phyloP scores from a whole-genome alignment of 371 early-diverging fungal genomes.

The Actinomucor elegans region DNA sequence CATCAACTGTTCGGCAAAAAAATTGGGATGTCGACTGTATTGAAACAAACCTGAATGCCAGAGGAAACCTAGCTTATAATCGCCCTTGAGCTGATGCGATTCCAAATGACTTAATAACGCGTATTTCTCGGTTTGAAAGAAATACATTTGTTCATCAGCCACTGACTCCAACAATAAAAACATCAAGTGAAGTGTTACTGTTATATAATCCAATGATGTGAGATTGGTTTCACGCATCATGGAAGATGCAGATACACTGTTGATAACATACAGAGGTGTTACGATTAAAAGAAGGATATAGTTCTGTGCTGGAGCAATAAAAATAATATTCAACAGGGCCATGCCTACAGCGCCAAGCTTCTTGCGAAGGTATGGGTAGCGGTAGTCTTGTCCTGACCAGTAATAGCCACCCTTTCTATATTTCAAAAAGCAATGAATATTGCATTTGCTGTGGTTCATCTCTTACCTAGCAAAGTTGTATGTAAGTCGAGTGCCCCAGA shows the following conservation, averaged over 20 bases:
- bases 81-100: conserved; percentile 31
- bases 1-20: conserved; percentile 71
- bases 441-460: too few relatives aligned
- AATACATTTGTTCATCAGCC: conserved; percentile 87
- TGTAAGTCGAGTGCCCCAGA: conserved; percentile 84
- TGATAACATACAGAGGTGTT: conserved; percentile 60
- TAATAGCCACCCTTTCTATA: conserved; percentile 77
- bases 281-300: conserved; percentile 63
- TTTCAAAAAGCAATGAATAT: too few relatives aligned
- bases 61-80: conserved; percentile 68
- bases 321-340: conserved; percentile 72
- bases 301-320: conserved; percentile 77
- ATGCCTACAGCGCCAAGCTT: conserved; percentile 50
- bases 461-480: conserved; percentile 70
- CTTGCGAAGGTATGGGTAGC: conserved; percentile 63
- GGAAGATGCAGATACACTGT: conserved; percentile 1
- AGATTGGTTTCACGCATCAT: conserved; percentile 8
- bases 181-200: conserved; percentile 41
- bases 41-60: conserved; percentile 69
- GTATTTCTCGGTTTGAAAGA: conserved; percentile 72
- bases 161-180: conserved; percentile 60
- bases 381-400: conserved; percentile 70
- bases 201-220: conserved; percentile 49
- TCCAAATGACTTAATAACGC: conserved; percentile 33
- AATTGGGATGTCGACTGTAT: conserved; percentile 83